Evolutionary conservation across 345 rosid species (phyloP).

Genomic region (Eucalyptus rudis): DNA sequence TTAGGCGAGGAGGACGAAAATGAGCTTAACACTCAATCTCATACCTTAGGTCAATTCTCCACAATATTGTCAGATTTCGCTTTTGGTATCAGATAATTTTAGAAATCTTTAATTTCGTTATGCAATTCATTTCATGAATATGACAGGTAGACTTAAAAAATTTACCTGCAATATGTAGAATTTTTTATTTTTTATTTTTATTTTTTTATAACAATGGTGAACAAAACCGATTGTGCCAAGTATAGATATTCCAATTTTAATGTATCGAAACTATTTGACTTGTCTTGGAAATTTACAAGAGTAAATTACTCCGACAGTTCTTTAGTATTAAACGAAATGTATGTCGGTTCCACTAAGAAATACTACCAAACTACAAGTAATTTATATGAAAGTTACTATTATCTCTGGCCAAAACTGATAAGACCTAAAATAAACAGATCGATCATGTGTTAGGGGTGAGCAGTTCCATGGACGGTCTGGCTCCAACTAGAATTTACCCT

Average conservation of each 20-base stretch:
- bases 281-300: not conserved
- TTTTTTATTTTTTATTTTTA: no score
- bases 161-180: not conserved
- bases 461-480: not conserved
- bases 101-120: not conserved
- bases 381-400: not conserved
- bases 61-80: not conserved
- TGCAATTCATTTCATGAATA: not conserved
- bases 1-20: not conserved
- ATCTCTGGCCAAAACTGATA: not conserved
- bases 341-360: not conserved
- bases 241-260: not conserved
- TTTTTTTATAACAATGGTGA: not conserved
- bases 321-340: not conserved
- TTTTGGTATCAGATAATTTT: not conserved
- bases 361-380: not conserved
- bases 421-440: not conserved
- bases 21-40: not conserved
- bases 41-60: not conserved
- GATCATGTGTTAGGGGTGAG: not conserved
- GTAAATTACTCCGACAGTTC: not conserved
- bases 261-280: not conserved
- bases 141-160: not conserved
- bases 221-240: not conserved
- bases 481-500: not conserved